Conservation (phyloP, 2,329 filamentous ascomycete species). For the Neonectria magnoliae region DNA sequence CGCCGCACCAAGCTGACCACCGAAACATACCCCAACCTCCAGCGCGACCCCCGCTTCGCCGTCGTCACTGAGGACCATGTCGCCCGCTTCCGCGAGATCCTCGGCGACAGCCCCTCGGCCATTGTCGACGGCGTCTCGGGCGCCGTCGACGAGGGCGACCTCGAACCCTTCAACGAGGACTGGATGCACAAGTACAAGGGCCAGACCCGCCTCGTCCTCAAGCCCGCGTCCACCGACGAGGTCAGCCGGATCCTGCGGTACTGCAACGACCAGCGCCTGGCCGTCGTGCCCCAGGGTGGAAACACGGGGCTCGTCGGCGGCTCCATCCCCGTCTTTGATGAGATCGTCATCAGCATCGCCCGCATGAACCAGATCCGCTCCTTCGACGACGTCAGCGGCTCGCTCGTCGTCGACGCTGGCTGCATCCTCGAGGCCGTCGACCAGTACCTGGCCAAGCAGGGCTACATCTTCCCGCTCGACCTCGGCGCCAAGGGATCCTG, state of each 20-base stretch:
- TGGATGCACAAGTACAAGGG: constrained; percentile 99
- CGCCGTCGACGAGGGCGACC: constrained; percentile 76
- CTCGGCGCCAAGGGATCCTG: constrained; percentile 98
- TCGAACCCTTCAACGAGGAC: constrained; percentile 93
- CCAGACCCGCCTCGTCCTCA: constrained; percentile 86
- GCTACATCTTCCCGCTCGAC: constrained; percentile 93
- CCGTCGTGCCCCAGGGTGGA: constrained; percentile 95
- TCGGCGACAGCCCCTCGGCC: constrained; percentile 77
- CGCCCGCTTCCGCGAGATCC: constrained; percentile 80
- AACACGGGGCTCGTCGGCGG: constrained; percentile 97
- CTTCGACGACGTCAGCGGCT: constrained; percentile 93
- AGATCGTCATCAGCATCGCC: constrained; percentile 91
- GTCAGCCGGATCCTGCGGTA: constrained; percentile 92
- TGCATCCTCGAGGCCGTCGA: constrained; percentile 91
- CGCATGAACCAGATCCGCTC: constrained; percentile 92
- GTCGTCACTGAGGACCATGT: constrained; percentile 83
- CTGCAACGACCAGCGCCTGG: constrained; percentile 92
- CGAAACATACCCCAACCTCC: constrained; percentile 84
- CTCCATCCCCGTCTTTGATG: constrained; percentile 96
- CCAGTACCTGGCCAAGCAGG: constrained; percentile 81
- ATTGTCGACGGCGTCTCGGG: constrained; percentile 83
- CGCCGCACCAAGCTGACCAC: constrained; percentile 74
- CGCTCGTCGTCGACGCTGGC: constrained; percentile 89
- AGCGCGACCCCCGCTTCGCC: constrained; percentile 80
- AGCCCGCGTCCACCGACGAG: constrained; percentile 84